phyloP scores from a whole-genome alignment of 2,329 filamentous ascomycete species.

The Tolypocladium amazonense region DNA sequence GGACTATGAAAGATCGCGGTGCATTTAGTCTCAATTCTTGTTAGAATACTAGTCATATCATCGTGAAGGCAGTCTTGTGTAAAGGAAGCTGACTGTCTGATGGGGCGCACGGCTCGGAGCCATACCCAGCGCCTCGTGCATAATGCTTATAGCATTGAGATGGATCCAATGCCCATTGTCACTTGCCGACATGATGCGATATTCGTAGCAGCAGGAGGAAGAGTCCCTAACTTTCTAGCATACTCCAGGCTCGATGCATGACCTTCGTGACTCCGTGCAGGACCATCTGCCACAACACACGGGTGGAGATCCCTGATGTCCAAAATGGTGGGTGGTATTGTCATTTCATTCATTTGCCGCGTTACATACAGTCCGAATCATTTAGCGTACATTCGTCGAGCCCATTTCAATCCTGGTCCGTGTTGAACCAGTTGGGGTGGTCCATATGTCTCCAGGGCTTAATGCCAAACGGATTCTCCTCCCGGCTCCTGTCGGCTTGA shows the following conservation, averaged over 20 bases:
- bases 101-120: not conserved
- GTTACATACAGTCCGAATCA: not conserved
- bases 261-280: not conserved
- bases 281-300: not conserved
- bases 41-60: no score
- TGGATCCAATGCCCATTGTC: not conserved
- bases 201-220: not conserved
- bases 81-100: not conserved
- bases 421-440: conserved; percentile 46
- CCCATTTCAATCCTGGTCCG: conserved; percentile 14
- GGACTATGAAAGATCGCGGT: not conserved
- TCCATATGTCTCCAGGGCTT: conserved; percentile 48
- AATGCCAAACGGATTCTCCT: conserved; percentile 44
- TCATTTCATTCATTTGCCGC: not conserved
- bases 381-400: not conserved
- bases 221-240: not conserved
- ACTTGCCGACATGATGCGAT: not conserved
- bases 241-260: no score
- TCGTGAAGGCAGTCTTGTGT: not conserved
- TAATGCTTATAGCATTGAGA: no score
- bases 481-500: conserved; percentile 40
- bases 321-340: not conserved
- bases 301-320: not conserved
- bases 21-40: not conserved
- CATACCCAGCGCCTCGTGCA: not conserved